Conservation (phyloP, 2,329 filamentous ascomycete genomes). For the Epichloe sylvatica region DNA sequence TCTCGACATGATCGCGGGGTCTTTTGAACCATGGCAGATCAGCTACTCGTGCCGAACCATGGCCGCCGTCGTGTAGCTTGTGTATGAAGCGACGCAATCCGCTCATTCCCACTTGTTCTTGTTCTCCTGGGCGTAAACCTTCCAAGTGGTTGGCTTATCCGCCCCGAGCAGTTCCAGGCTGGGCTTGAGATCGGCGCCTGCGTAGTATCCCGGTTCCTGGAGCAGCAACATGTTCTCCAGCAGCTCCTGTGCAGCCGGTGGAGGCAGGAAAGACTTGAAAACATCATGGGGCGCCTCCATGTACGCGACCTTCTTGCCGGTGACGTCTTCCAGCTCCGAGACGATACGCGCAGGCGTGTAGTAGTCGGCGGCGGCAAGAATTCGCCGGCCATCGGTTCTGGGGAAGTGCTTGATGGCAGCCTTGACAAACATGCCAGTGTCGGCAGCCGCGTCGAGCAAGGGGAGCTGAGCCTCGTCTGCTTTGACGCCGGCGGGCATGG, state of each 20-base stretch:
- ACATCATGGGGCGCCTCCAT: slow-evolving; percentile 18
- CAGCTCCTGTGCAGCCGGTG: slow-evolving; percentile 20
- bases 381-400: slow-evolving; percentile 20
- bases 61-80: neutral
- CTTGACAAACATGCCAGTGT: slow-evolving; percentile 27
- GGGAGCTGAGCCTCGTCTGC: slow-evolving; percentile 21
- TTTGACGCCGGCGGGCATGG: slow-evolving; percentile 14
- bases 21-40: too few species aligned
- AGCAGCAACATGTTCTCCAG: slow-evolving; percentile 29
- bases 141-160: slow-evolving; percentile 25
- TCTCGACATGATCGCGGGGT: too few species aligned
- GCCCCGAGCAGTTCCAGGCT: slow-evolving; percentile 19
- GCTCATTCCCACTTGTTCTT: slow-evolving; percentile 15
- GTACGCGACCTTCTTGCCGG: slow-evolving; percentile 19
- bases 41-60: too few species aligned
- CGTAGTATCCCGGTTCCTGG: slow-evolving; percentile 28
- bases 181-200: slow-evolving; percentile 18
- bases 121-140: slow-evolving; percentile 21
- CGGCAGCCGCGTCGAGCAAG: slow-evolving; percentile 22
- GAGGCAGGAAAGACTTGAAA: slow-evolving; percentile 22
- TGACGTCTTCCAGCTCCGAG: slow-evolving; percentile 21
- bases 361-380: slow-evolving; percentile 25
- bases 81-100: neutral
- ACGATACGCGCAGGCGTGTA: slow-evolving; percentile 19
- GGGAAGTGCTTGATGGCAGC: slow-evolving; percentile 19